Evolutionary conservation across 495 filamentous ascomycete species (phyloP), one percentile per base, ranked within the genome.

Genomic region (Cercophora newfieldiana): DNA sequence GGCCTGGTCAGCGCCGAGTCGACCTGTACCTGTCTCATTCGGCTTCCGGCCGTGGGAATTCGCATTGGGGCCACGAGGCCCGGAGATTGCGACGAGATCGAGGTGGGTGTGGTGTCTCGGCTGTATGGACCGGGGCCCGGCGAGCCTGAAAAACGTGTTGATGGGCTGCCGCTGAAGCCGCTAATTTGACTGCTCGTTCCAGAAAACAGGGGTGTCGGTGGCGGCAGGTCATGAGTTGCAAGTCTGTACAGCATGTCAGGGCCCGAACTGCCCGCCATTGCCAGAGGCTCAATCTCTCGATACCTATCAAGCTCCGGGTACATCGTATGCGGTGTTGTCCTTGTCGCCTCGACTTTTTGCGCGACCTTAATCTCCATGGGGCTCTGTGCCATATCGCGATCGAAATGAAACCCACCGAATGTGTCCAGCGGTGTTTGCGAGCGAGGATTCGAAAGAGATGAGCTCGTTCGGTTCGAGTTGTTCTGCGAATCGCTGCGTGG

Each of bases 51-150:
- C 60, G 70, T 77, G 67, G 82, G 70, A 63, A 91, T 77, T 21
- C 91, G 86, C 31, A 88, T 79, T 26, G 83, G 81, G 49, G 75
- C 79, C 64, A 90, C 74, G 44, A 92, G 84, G 1, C 92, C 91
- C 12, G 95, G 93, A 37, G 95, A 99, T 74, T 95, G 91, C n/a
- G 95, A 97, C 7, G 93, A 96, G 72, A 93, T 86, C 7, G 95
- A 97, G n/a, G 94, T 97, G 1, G 95, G 94, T 2, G 95, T 97
- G 10, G 95, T 96, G 49, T 92, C 90, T 69, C 90, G 85, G 77
- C 94, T 97, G 78, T 96, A 98, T 63, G 83, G 79, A 33, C 84
- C 81, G 31, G 91, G 83, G 5, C 93, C 91, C 10, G 95, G 95
- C 2, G 95, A 99, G 60, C 90, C 92, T 30, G 94, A 96, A 70